phyloP scores from a whole-genome alignment of 306 rosid genomes.

The Medicago ruthenica region DNA sequence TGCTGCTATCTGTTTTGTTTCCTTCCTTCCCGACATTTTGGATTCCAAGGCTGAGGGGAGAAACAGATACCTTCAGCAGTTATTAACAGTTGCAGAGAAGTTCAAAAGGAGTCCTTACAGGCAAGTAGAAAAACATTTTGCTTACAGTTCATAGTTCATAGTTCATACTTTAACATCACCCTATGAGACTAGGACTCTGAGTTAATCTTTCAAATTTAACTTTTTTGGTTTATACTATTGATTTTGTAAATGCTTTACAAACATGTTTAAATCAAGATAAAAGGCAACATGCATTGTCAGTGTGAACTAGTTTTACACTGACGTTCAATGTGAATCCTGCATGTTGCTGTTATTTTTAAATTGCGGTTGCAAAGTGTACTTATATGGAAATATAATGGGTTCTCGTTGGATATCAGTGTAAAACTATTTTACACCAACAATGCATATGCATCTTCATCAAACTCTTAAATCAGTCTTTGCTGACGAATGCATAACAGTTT shows the following conservation, averaged over 20 bases:
- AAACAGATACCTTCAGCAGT: conserved; percentile 76
- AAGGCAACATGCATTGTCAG: not conserved
- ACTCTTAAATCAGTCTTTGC: not conserved
- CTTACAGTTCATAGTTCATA: conserved; percentile 6
- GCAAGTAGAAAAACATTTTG: conserved; percentile 47
- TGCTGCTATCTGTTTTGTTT: conserved; percentile 92
- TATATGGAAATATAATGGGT: not conserved
- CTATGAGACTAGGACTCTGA: not conserved
- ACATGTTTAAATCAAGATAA: too few species aligned
- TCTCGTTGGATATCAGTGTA: not conserved
- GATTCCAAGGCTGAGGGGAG: conserved; percentile 98
- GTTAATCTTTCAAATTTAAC: conserved; percentile 4
- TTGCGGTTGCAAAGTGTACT: not conserved
- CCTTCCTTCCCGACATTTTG: conserved; percentile 96
- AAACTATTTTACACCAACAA: not conserved
- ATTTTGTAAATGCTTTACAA: conserved; percentile 21
- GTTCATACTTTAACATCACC: not conserved
- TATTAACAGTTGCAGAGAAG: conserved; percentile 89
- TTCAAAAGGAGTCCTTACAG: conserved; percentile 93
- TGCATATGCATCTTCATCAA: not conserved
- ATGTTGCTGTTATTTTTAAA: not conserved
- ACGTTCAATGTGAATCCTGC: not conserved
- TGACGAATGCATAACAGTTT: not conserved
- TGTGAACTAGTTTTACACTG: not conserved
- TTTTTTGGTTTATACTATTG: not conserved